These are phyloP conservation scores for Candida neerlandica DNA, from an alignment of 1,139 yeast species.

Conservation along the genomic window DNA sequence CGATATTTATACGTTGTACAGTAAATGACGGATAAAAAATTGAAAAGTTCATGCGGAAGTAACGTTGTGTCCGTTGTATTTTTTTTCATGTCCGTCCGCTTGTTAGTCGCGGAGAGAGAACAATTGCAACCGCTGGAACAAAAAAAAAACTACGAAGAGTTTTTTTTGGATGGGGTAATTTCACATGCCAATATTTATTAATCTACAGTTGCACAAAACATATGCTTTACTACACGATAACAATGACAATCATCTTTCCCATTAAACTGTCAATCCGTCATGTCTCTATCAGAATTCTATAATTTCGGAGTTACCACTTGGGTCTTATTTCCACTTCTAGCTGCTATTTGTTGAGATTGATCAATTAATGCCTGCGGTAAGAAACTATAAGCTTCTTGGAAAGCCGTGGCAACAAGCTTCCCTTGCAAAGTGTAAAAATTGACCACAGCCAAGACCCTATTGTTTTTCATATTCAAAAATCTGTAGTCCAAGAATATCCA, in stretches of 20 bases:
- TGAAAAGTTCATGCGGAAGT: too few species aligned
- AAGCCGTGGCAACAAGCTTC: constrained; percentile 31
- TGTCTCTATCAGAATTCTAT: constrained; percentile 3
- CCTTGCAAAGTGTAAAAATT: constrained; percentile 33
- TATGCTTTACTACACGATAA: background rate
- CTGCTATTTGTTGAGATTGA: constrained; percentile 17
- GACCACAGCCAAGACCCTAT: constrained; percentile 34
- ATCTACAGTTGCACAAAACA: too few species aligned
- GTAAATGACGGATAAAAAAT: too few species aligned
- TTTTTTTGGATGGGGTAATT: too few species aligned
- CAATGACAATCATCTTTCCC: background rate
- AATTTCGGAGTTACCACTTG: constrained; percentile 14
- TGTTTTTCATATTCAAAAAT: constrained; percentile 37
- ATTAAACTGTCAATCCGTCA: too few species aligned
- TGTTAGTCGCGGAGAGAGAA: too few species aligned
- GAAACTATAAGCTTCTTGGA: constrained; percentile 42
- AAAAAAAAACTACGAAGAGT: too few species aligned
- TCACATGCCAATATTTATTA: too few species aligned
- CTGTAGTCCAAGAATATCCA: constrained; percentile 50
- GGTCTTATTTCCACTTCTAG: background rate
- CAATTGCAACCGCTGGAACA: too few species aligned
- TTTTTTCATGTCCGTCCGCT: too few species aligned
- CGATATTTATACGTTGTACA: too few species aligned
- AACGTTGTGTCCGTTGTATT: too few species aligned
- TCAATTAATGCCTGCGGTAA: constrained; percentile 29